phyloP scores from a whole-genome alignment of 495 filamentous ascomycete species.

The Aspergillus asperescens region DNA sequence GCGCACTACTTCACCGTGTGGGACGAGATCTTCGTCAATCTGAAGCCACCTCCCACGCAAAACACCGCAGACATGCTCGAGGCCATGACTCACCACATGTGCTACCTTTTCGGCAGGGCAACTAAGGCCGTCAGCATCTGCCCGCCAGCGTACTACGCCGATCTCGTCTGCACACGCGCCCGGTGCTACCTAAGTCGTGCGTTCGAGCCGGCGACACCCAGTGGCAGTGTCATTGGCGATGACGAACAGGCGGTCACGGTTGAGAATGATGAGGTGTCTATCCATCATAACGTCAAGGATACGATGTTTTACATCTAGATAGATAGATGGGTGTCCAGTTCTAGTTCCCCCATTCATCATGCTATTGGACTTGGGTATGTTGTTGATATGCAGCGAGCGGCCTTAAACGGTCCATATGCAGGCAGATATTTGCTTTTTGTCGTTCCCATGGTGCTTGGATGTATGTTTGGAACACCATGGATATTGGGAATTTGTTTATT shows the following conservation, averaged over 20 bases:
- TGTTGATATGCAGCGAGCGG: background rate
- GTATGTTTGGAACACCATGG: background rate
- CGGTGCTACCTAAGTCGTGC: constrained; percentile 47
- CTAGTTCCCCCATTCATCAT: background rate
- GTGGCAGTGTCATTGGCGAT: constrained; percentile 22
- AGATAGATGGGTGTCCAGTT: background rate
- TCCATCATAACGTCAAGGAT: constrained; percentile 50
- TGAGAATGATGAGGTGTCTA: constrained; percentile 19
- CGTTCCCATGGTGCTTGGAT: background rate
- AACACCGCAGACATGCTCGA: constrained; percentile 57
- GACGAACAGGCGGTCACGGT: background rate
- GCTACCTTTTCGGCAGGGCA: constrained; percentile 72
- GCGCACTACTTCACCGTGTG: constrained; percentile 74
- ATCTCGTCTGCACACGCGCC: constrained; percentile 67
- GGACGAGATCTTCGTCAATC: constrained; percentile 62
- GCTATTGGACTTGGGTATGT: background rate
- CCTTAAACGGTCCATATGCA: background rate
- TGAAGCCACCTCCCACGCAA: constrained; percentile 22
- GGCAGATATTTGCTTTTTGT: background rate
- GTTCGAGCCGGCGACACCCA: constrained; percentile 16
- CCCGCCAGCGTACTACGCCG: constrained; percentile 79
- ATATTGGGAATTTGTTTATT: background rate
- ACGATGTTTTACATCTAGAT: constrained; percentile 74
- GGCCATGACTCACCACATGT: constrained; percentile 66
- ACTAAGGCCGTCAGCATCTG: constrained; percentile 76